These are phyloP conservation scores for Pseudonectria buxi DNA, from an alignment of 2,329 filamentous ascomycete species.

Conservation along the genomic window DNA sequence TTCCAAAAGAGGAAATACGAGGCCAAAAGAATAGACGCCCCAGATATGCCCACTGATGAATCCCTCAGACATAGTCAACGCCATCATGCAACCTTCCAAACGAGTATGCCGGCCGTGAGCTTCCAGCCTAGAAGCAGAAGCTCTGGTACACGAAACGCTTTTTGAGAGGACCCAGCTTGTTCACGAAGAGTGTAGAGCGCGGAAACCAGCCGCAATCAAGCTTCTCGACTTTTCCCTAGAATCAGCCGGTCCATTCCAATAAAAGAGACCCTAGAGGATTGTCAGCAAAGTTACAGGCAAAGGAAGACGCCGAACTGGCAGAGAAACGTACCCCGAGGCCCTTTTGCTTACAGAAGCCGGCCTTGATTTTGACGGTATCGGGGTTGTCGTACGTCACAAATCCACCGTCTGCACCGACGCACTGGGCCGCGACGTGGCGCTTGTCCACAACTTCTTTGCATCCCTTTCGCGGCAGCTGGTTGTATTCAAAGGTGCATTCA, in stretches of 20 bases:
- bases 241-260: conserved; percentile 74
- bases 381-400: conserved; percentile 78
- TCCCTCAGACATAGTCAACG: too few species aligned
- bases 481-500: conserved; percentile 68
- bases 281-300: conserved; percentile 13
- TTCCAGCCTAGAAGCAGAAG: too few species aligned
- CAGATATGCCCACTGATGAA: too few species aligned
- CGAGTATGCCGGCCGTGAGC: too few species aligned
- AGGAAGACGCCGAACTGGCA: conserved; percentile 4
- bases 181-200: conserved; percentile 42
- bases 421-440: conserved; percentile 62
- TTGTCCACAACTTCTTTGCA: conserved; percentile 63
- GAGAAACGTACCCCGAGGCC: conserved; percentile 51
- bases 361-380: conserved; percentile 69
- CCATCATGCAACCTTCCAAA: too few species aligned
- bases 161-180: not conserved
- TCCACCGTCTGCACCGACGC: conserved; percentile 64
- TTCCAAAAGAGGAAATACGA: too few species aligned
- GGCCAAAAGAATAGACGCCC: too few species aligned
- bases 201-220: conserved; percentile 52
- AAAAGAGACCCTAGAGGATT: conserved; percentile 61
- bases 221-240: conserved; percentile 50
- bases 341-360: conserved; percentile 63
- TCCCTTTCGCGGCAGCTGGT: conserved; percentile 54
- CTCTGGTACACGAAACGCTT: too few species aligned